Evolutionary conservation across 805 yeast species (phyloP), one percentile per base, ranked within the genome.

Genomic region (Ogataea paraovalis): DNA sequence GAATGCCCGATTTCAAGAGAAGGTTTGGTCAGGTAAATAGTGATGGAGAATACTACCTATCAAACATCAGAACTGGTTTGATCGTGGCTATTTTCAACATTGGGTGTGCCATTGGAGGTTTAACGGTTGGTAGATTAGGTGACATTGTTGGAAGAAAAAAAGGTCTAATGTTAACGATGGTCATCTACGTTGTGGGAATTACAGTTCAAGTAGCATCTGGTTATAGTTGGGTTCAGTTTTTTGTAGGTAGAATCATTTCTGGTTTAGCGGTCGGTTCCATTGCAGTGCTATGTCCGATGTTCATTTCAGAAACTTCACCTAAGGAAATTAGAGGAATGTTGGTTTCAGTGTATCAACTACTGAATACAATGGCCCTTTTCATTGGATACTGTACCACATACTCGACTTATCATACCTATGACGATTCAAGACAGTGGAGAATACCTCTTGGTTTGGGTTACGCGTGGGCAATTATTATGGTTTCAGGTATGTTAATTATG

Each of bases 61-160:
- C 83, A 10, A 71, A 76, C 56, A 77, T 74, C 18, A 69, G 84
- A 66, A 67, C 72, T n/a, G 85, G 85, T 53, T 62, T 85, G 45
- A 75, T 84, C 50, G 84, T 85, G 37, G 82, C 88, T 21, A 80
- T 83, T 46, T 83, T 83, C 71, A 82, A 82, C 63, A 68, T 80
- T 55, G 87, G 87, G 46, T 82, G 87, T 71, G 86, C 87, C 45
- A 67, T 84, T 47, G 91, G 90, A 62, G 85, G 87, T 64, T 61
- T 83, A 27, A 66, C 76, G 42, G 67, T 83, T 39, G 74, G 82
- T 46, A 79, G 75, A 58, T 49, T 71, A 33, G 86, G 79, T 60
- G 89, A 85, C 59, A 60, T 68, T 20, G 68, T 66, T 51, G 89
- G 89, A 55, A 74, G 89, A 69, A 79, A 79, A 61, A 51, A 61